phyloP scores from a whole-genome alignment of 306 rosid genomes.

The Fragaria nilgerrensis region DNA sequence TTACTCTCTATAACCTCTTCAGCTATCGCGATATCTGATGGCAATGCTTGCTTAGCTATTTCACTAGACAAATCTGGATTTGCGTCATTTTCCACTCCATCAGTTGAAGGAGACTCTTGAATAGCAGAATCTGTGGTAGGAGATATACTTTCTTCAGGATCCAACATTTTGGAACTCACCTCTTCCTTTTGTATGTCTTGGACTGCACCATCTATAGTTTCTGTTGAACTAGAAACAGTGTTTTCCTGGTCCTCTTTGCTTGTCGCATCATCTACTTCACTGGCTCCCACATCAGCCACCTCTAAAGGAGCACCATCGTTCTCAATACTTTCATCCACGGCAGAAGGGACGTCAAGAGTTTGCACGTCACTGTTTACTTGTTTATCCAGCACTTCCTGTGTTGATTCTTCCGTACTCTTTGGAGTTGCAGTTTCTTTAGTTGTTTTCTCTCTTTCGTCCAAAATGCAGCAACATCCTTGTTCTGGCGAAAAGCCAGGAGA shows the following conservation, averaged over 20 bases:
- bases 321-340: constrained; percentile 30
- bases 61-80: constrained; percentile 35
- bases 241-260: constrained; percentile 30
- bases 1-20: constrained; percentile 38
- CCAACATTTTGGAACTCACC: constrained; percentile 39
- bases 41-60: constrained; percentile 20
- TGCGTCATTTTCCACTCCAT: constrained; percentile 36
- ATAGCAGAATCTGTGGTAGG: constrained; percentile 15
- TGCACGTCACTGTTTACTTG: constrained; percentile 28
- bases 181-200: constrained; percentile 32
- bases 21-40: constrained; percentile 32
- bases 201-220: constrained; percentile 23
- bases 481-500: constrained; percentile 79
- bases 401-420: constrained; percentile 39
- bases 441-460: constrained; percentile 67
- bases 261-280: constrained; percentile 34
- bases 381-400: constrained; percentile 43
- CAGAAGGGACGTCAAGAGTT: constrained; percentile 32
- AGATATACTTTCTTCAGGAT: constrained; percentile 35
- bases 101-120: constrained; percentile 39
- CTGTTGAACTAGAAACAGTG: constrained; percentile 26
- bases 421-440: constrained; percentile 37
- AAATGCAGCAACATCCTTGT: constrained; percentile 78
- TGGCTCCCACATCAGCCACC: constrained; percentile 35
- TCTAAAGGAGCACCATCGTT: constrained; percentile 30